Evolutionary conservation across 1,284 basidiomycete species (phyloP).

Genomic region (Cryptococcus sp.): DNA sequence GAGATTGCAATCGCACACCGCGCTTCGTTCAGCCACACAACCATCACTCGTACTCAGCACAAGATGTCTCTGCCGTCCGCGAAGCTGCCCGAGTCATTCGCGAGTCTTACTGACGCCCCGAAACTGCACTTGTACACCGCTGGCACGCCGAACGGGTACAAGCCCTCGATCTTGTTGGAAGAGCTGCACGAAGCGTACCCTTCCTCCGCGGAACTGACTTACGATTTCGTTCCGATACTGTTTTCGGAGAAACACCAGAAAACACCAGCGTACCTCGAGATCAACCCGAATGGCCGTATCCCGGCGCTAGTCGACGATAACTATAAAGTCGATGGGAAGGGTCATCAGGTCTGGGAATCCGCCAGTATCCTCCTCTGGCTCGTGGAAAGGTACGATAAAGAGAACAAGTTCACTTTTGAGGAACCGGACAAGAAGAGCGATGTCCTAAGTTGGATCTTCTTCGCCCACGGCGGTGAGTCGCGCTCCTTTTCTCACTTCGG

Average conservation of each 20-base stretch:
- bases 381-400: slow-evolving; percentile 59
- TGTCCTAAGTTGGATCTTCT: slow-evolving; percentile 78
- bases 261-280: slow-evolving; percentile 62
- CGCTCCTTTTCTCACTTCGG: neutral
- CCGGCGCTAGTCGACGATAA: slow-evolving; percentile 56
- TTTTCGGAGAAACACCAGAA: slow-evolving; percentile 61
- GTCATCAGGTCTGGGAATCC: slow-evolving; percentile 68
- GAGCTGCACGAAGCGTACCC: slow-evolving; percentile 66
- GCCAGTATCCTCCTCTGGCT: slow-evolving; percentile 69
- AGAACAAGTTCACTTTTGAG: slow-evolving; percentile 62
- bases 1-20: neutral
- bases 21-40: neutral
- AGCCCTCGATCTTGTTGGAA: slow-evolving; percentile 65
- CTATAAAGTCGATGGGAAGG: slow-evolving; percentile 51
- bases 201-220: slow-evolving; percentile 56
- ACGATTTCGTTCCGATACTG: slow-evolving; percentile 62
- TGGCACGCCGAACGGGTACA: slow-evolving; percentile 65
- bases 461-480: slow-evolving; percentile 54
- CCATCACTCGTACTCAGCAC: neutral
- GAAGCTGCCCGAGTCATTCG: slow-evolving; percentile 29
- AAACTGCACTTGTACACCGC: slow-evolving; percentile 65
- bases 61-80: slow-evolving; percentile 16
- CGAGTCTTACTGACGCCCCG: slow-evolving; percentile 14
- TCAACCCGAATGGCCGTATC: slow-evolving; percentile 69
- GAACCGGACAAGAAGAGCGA: slow-evolving; percentile 57